Percentiles rank a stretch among this genome's conserved stretches.
Evolutionary conservation across 768 basidiomycete genomes (phyloP).

Genomic region (Mycena vulgaris): DNA sequence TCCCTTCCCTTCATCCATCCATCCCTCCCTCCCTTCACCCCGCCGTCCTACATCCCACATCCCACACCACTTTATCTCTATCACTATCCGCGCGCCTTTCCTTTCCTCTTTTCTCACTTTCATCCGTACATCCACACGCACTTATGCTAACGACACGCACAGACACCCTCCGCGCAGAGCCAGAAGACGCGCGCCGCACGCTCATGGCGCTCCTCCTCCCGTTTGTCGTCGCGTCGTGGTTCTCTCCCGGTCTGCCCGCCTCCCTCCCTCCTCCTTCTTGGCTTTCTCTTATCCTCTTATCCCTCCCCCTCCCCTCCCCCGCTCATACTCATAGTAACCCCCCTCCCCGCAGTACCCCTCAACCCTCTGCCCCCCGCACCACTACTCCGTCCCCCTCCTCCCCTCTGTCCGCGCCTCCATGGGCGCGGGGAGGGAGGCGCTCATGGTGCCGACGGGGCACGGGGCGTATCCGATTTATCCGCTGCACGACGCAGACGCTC

Average conservation of each 20-base stretch:
- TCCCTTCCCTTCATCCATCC: not conserved
- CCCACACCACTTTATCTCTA: too few species aligned
- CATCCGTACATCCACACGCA: too few species aligned
- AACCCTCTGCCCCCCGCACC: slow-evolving; percentile 34
- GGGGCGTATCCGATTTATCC: slow-evolving; percentile 27
- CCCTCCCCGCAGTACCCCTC: slow-evolving; percentile 28
- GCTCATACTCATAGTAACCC: not conserved
- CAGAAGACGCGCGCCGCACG: slow-evolving; percentile 16
- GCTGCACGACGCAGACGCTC: not conserved
- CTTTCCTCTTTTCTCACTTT: too few species aligned
- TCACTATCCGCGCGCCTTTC: too few species aligned
- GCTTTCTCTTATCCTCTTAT: not conserved
- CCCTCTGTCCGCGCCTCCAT: not conserved
- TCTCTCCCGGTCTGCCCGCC: not conserved
- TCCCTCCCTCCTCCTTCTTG: not conserved
- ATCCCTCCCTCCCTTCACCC: not conserved
- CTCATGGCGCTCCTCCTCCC: slow-evolving; percentile 27
- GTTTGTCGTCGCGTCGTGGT: slow-evolving; percentile 30
- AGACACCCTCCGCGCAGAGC: slow-evolving; percentile 32
- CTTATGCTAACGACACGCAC: not conserved
- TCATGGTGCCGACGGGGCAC: slow-evolving; percentile 31
- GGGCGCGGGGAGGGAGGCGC: not conserved
- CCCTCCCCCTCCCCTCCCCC: not conserved
- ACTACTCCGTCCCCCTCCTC: slow-evolving; percentile 34
- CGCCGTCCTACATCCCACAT: too few species aligned